Evolutionary conservation across 164 flowering plant species (phyloP).

Genomic region (Vitis vinifera): ASM3070453v1 NC_081821.1:9132501-9133000

Average conservation of each 20-base stretch:
- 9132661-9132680: background rate
- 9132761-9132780: conserved; percentile 92
- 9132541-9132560: background rate
- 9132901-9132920: background rate
- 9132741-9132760: conserved; percentile 90
- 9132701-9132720: conserved; percentile 37
- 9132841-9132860: background rate
- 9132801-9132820: background rate
- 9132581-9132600: conserved; percentile 91
- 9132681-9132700: background rate
- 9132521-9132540: background rate
- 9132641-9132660: conserved; percentile 31
- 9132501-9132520: background rate
- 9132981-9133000: conserved; percentile 92
- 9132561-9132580: conserved; percentile 66
- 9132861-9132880: background rate
- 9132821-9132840: background rate
- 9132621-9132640: conserved; percentile 95
- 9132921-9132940: conserved; percentile 7
- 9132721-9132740: conserved; percentile 84
- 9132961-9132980: conserved; percentile 79
- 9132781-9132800: conserved; percentile 49
- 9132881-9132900: background rate
- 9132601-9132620: conserved; percentile 83
- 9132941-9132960: conserved; percentile 45